phyloP scores from a whole-genome alignment of 192 early-diverging fungal species.

The Backusella tuberculispora region DNA sequence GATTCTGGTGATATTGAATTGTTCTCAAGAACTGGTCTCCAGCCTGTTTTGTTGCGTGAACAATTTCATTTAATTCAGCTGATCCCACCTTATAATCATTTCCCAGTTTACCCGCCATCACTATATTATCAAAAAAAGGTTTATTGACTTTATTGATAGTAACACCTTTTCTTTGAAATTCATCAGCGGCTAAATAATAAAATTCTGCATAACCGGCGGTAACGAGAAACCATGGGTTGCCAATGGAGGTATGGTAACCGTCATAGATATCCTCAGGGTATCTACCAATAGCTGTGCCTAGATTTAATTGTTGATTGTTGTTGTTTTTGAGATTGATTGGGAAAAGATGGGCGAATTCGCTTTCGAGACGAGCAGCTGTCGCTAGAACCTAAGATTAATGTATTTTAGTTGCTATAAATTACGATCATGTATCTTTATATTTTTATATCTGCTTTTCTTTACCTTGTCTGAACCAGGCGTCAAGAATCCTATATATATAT shows the following conservation, averaged over 20 bases:
- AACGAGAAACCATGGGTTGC: slow-evolving; percentile 79
- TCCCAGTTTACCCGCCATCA: slow-evolving; percentile 2
- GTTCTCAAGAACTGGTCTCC: slow-evolving; percentile 66
- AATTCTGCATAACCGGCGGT: slow-evolving; percentile 66
- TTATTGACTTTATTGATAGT: slow-evolving; percentile 40
- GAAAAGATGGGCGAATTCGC: slow-evolving; percentile 41
- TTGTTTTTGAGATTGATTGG: slow-evolving; percentile 47
- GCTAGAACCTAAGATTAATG: slow-evolving; percentile 30
- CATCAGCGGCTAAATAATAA: slow-evolving; percentile 52
- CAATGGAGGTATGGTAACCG: slow-evolving; percentile 53
- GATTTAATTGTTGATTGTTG: not conserved
- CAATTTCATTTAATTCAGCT: slow-evolving; percentile 33
- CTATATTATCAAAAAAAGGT: slow-evolving; percentile 39
- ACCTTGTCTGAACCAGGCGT: slow-evolving; percentile 34
- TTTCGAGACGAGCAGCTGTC: slow-evolving; percentile 28
- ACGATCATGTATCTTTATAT: not conserved
- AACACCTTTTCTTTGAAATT: slow-evolving; percentile 25
- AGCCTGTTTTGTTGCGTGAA: slow-evolving; percentile 39
- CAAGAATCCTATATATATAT: slow-evolving; percentile 19
- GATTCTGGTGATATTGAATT: slow-evolving; percentile 51
- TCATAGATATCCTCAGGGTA: slow-evolving; percentile 81
- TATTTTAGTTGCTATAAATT: not conserved
- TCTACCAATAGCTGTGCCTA: slow-evolving; percentile 66
- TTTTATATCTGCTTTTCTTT: not conserved
- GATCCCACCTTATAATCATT: not conserved